Conservation (phyloP, 768 basidiomycete species). For the Xanthoconium stramineum region DNA sequence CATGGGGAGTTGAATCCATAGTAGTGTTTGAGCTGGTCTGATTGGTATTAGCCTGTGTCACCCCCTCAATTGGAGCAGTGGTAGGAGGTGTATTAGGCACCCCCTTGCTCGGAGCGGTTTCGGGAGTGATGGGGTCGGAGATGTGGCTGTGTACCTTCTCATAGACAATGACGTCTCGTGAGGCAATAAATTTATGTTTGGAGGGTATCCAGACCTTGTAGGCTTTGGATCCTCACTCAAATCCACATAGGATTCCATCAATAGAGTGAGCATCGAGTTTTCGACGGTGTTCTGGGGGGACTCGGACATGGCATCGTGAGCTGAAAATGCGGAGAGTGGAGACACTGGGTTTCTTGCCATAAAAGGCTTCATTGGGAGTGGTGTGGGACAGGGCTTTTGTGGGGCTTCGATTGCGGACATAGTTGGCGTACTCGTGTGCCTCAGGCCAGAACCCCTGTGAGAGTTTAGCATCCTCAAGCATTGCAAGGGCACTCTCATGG, state of each 20-base stretch:
- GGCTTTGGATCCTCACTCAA: neutral
- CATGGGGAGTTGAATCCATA: neutral
- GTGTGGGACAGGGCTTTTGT: constrained; percentile 2
- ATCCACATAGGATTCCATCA: neutral
- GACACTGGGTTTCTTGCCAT: constrained; percentile 22
- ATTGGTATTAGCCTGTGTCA: neutral
- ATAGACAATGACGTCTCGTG: neutral
- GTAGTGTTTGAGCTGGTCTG: neutral
- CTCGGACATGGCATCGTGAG: constrained; percentile 6
- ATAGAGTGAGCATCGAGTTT: constrained; percentile 12
- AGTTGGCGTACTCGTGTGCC: constrained; percentile 5
- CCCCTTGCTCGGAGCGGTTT: neutral
- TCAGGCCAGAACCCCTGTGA: constrained; percentile 22
- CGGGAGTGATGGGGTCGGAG: neutral
- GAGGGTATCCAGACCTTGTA: constrained; percentile 4
- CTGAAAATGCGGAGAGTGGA: constrained; percentile 22
- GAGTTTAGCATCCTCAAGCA: constrained; percentile 20
- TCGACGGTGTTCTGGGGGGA: neutral
- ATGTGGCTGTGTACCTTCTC: neutral
- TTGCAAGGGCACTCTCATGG: constrained; percentile 21
- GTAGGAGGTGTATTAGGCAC: neutral
- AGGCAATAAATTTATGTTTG: constrained; percentile 3
- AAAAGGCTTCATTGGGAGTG: constrained; percentile 21
- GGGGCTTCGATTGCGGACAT: constrained; percentile 1
- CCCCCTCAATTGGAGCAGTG: neutral